These are phyloP conservation scores for Tetradesmus obliquus DNA, from an alignment of 139 green algal genomes.

Conservation along the genomic window DNA sequence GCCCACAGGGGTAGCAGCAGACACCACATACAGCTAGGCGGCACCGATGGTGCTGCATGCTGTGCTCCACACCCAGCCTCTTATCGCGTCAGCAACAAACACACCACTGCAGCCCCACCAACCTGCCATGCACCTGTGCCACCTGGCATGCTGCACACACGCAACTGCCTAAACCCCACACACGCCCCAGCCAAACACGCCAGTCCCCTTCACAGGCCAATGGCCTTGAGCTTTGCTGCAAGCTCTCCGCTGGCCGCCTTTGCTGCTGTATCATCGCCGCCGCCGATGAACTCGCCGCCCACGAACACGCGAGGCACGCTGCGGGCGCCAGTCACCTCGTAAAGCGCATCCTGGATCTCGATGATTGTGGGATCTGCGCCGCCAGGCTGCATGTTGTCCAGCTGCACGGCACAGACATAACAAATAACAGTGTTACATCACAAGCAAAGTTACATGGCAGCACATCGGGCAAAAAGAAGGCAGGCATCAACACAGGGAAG, in stretches of 20 bases:
- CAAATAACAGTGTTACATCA: not conserved
- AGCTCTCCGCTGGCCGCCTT: constrained; percentile 59
- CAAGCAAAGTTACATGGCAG: not conserved
- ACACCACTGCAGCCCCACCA: not conserved
- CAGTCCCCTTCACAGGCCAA: constrained; percentile 29
- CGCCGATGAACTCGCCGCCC: constrained; percentile 72
- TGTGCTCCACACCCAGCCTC: not conserved
- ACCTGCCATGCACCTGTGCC: no score
- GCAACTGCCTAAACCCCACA: no score
- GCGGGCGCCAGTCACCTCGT: constrained; percentile 61
- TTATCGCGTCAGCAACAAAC: not conserved
- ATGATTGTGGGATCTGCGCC: not conserved
- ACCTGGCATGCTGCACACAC: not conserved
- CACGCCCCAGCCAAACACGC: no score
- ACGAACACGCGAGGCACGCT: constrained; percentile 79
- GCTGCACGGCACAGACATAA: not conserved
- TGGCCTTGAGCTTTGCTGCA: constrained; percentile 52
- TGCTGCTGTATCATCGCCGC: constrained; percentile 63
- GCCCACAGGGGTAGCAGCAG: no score
- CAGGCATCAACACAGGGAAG: not conserved
- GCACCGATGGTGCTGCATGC: no score
- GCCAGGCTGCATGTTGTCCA: constrained; percentile 49
- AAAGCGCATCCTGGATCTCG: constrained; percentile 66
- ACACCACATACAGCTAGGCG: no score
- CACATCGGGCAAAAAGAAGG: not conserved